A percentile compares a stretch with the other conserved stretches of the same genome.
Evolutionary conservation across 176 grass and related monocot species (phyloP).

Genomic region (Aegilops speltoides): DNA sequence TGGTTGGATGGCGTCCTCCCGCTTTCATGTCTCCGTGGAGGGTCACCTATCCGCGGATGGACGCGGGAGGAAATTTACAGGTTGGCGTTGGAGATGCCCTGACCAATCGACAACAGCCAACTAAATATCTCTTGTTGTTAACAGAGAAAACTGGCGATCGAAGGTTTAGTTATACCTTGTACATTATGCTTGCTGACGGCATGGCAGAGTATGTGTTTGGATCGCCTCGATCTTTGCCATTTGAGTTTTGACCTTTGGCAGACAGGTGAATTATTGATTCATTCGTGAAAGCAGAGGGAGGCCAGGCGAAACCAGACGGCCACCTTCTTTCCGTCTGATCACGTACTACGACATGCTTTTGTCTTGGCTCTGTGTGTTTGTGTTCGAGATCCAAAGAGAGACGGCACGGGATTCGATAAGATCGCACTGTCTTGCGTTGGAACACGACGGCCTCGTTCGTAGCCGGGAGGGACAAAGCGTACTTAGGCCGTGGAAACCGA

Average conservation of each 20-base stretch:
- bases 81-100: no score
- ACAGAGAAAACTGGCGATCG: background rate
- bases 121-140: no score
- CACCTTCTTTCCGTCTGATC: conserved; percentile 30
- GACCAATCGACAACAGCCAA: no score
- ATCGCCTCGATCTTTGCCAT: conserved; percentile 17
- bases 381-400: conserved; percentile 41
- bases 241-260: background rate
- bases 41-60: no score
- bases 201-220: background rate
- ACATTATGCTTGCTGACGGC: conserved; percentile 20
- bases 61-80: no score
- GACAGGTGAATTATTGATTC: background rate
- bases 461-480: background rate
- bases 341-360: conserved; percentile 26
- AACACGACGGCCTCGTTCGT: conserved; percentile 13
- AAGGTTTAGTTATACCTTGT: background rate
- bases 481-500: conserved; percentile 20
- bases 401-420: conserved; percentile 28
- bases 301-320: conserved; percentile 26
- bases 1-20: no score
- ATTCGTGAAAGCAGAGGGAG: conserved; percentile 24
- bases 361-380: background rate
- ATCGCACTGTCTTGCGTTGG: conserved; percentile 49
- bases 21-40: no score